Base-by-base conservation (phyloP, 257 asterid genomes). In the Penstemon barbatus region DNA sequence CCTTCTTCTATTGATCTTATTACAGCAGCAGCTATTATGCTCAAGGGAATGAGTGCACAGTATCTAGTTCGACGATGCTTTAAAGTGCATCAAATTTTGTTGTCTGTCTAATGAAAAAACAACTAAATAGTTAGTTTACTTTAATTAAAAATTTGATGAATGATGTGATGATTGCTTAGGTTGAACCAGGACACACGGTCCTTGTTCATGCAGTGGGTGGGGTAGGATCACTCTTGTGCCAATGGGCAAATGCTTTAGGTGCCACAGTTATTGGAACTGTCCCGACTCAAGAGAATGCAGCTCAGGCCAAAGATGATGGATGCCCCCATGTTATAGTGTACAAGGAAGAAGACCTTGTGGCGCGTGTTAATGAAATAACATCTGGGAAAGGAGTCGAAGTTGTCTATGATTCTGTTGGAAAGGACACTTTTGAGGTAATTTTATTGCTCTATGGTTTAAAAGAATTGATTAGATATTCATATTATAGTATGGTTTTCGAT, bases 151-250 rank as follows among this genome's bases (percentile, higher is more conserved):
- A 45, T 64, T 51, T 56, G 36, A 62, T 15, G 46, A 73, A 11
- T 55, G 60, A 40, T 45, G 18, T 15, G 18, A 36, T 66, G 56
- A 39, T 44, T 18, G 25, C 68, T 54, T 79, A 91, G 97, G 99
- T 94, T 78, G 91, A 89, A 77, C 69, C 67, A 46, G 97, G 99
- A 52, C 97, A 94, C 71, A 87, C 91, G 0, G 83, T 89, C 71
- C 97, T 91, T 61, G 54, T 94, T 68, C 99, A 91, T 75, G 99
- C 99, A 66, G 97, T 97, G 6, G 97, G 97, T 74, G 99, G 99
- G 41, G 91, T 87, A 43, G 99, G 99, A 54, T 94, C 99, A 58
- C 72, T 94, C 46, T 58, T 94, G 77, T 94, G 97, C 83, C 99
- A 94, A 75, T 94, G 99, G 99, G 97, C 96, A 49, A 91, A 77